phyloP scores from a whole-genome alignment of 257 asterid species.

The Solanum tacnaense region DNA sequence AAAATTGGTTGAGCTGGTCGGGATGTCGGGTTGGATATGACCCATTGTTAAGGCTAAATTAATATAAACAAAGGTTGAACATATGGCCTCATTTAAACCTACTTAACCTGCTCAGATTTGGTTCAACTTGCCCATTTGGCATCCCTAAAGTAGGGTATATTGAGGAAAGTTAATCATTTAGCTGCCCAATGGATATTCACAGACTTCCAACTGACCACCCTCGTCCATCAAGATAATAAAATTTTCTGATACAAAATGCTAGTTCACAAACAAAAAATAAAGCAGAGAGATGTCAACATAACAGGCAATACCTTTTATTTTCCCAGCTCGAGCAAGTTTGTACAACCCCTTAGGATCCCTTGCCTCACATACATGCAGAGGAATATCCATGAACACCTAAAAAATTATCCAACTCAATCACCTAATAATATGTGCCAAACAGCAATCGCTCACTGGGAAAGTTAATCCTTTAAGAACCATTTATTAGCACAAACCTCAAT shows the following conservation, averaged over 20 bases:
- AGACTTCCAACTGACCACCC: background rate
- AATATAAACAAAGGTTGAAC: background rate
- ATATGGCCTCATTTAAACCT: background rate
- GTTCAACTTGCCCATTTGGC: background rate
- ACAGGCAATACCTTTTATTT: conserved; percentile 60
- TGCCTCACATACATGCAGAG: conserved; percentile 79
- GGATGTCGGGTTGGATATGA: background rate
- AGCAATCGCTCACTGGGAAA: background rate
- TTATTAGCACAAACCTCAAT: conserved; percentile 51
- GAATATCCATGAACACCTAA: conserved; percentile 92
- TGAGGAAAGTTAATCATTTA: background rate
- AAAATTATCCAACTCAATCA: conserved; percentile 3
- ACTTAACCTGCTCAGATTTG: background rate
- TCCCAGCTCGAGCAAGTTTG: conserved; percentile 97
- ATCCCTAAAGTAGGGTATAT: background rate
- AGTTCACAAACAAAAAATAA: background rate
- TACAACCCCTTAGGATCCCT: conserved; percentile 98
- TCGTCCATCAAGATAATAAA: background rate
- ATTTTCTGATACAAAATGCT: background rate
- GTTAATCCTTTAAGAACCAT: background rate
- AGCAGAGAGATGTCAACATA: background rate
- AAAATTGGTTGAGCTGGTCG: background rate
- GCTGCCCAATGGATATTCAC: background rate
- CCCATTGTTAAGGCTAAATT: background rate
- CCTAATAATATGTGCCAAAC: background rate